Evolutionary conservation across 1,284 basidiomycete species (phyloP), one percentile per base, ranked within the genome.

Genomic region (Uromyces viciae-fabae): DNA sequence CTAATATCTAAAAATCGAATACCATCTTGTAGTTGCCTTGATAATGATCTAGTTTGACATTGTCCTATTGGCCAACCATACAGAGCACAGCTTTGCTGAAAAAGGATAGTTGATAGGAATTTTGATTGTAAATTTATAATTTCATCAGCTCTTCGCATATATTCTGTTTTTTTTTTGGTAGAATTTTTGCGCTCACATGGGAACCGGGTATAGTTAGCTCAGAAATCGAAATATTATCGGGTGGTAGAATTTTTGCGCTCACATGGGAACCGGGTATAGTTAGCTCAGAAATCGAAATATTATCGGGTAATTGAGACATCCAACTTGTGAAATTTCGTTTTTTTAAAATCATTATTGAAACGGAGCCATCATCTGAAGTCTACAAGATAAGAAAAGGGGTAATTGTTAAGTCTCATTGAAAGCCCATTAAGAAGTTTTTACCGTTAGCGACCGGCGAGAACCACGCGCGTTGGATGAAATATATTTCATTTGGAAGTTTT

Each of bases 261-360:
- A 78, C 76, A 79, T 79, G 76, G 25, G 76, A 69, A 46, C 76
- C 76, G n/a, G 76, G 76, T 28, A 79, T 66, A 11, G 76, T 71
- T 36, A 79, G 36, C 22, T 66, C 64, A 42, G 76, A 56, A 15
- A 79, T 56, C 3, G 76, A 22, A 9, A 79, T n/a, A 58, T 71
- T 36, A 56, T 79, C 76, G 17, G 76, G 76, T 42, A 79, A 71
- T 31, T 71, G n/a, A 42, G 76, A 79, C 76, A 79, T 79, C 76
- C 76, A 79, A 60, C 71, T 69, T 1, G 76, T 71, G 31, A 79
- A 69, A 40, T 79, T 38, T 8, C 76, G 64, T 38, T 43, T 40
- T 69, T 58, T 56, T 8, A 79, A 28, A 56, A 60, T 33, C 76
- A 79, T 79, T 9, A 79, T 69, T 28, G 76, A 58, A 40, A 79